Evolutionary conservation across 2,329 filamentous ascomycete species (phyloP).

Genomic region (Colletotrichum lupini): DNA sequence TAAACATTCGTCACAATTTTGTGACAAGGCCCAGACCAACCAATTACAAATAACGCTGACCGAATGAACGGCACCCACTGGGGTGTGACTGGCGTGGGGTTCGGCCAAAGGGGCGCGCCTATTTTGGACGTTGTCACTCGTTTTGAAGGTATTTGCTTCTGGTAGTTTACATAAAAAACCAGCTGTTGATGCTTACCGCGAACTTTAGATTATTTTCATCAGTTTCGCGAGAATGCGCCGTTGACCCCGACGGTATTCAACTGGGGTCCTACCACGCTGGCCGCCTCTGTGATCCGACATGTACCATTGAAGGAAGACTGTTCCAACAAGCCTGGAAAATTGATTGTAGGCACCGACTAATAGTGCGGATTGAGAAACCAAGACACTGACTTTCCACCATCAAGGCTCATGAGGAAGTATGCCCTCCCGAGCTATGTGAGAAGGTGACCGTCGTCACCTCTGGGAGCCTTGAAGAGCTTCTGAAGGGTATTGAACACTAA

Average conservation of each 20-base stretch:
- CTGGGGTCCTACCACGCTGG: neutral
- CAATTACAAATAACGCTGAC: neutral
- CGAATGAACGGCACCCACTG: neutral
- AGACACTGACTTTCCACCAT: neutral
- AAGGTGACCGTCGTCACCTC: neutral
- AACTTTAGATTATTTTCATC: neutral
- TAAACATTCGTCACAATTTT: neutral
- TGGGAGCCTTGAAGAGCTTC: neutral
- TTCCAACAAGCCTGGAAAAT: neutral
- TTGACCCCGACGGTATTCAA: neutral
- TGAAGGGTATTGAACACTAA: neutral
- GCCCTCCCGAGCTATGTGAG: neutral
- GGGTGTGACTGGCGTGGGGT: neutral
- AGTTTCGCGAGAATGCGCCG: neutral
- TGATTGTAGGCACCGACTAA: neutral
- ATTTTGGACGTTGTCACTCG: neutral
- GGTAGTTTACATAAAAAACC: too few relatives aligned
- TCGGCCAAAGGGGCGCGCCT: neutral
- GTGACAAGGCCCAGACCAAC: neutral
- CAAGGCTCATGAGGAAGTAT: neutral
- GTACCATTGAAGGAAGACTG: neutral
- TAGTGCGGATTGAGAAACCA: too few relatives aligned
- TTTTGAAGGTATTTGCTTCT: neutral
- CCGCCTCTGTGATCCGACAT: neutral
- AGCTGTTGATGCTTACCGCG: too few relatives aligned